These are phyloP conservation scores for Elsinoe batatas DNA, from an alignment of 2,329 filamentous ascomycete genomes.

Conservation along the genomic window DNA sequence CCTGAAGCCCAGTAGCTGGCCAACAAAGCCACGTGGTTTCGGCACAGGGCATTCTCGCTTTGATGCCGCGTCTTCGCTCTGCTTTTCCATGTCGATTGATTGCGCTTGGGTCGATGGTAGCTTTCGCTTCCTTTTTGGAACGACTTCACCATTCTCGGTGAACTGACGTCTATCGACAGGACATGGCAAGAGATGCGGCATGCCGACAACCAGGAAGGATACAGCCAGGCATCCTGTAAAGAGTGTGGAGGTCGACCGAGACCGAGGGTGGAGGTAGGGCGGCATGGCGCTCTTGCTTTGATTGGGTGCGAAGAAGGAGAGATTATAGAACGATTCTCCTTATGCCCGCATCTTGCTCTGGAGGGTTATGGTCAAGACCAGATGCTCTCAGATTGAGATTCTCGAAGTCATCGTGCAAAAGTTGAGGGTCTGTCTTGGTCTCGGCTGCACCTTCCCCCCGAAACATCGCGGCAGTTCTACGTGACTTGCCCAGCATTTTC, in stretches of 20 bases:
- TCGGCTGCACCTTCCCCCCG: background rate
- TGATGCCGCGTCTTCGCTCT: slow-evolving; percentile 8
- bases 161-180: slow-evolving; percentile 66
- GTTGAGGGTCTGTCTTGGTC: background rate
- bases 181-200: slow-evolving; percentile 86
- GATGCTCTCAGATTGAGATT: too few relatives aligned
- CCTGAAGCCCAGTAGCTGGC: slow-evolving; percentile 62
- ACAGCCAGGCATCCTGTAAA: slow-evolving; percentile 88
- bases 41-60: slow-evolving; percentile 81
- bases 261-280: slow-evolving; percentile 81
- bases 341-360: background rate
- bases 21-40: slow-evolving; percentile 72
- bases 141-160: slow-evolving; percentile 56
- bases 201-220: slow-evolving; percentile 82
- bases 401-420: background rate
- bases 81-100: slow-evolving; percentile 11
- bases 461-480: background rate
- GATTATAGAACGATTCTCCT: too few relatives aligned
- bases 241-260: slow-evolving; percentile 82
- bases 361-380: background rate
- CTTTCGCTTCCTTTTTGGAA: slow-evolving; percentile 25
- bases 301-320: background rate
- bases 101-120: background rate
- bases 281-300: slow-evolving; percentile 48
- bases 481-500: background rate